Percentiles rank a stretch among this genome's conserved stretches.
Evolutionary conservation across 1,284 basidiomycete species (phyloP).

Genomic region (Apiotrichum montevideense): DNA sequence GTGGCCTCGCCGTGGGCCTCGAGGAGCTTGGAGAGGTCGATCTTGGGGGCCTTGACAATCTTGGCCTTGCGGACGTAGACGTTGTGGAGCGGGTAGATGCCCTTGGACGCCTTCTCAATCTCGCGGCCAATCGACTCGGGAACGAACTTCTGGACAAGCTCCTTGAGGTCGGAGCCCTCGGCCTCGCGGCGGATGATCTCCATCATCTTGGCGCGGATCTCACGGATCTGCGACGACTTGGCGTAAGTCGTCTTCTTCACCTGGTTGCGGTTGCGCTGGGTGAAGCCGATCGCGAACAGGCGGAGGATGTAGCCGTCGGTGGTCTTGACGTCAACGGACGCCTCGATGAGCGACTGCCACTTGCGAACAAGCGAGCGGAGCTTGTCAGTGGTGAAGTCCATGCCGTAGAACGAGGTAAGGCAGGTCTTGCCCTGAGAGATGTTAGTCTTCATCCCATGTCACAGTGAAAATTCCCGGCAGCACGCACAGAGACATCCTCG

Average conservation of each 20-base stretch:
- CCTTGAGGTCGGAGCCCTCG: conserved; percentile 92
- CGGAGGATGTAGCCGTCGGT: conserved; percentile 99
- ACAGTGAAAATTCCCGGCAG: background rate
- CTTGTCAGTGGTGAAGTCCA: conserved; percentile 99
- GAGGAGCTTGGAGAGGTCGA: conserved; percentile 89
- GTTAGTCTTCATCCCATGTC: background rate
- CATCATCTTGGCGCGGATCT: conserved; percentile 99
- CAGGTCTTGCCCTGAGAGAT: conserved; percentile 86
- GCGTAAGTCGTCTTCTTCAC: conserved; percentile 99
- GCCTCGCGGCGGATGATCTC: conserved; percentile 99
- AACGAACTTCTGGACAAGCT: conserved; percentile 96
- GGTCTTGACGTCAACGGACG: conserved; percentile 97
- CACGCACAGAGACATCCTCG: conserved; percentile 65
- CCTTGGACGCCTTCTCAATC: conserved; percentile 90
- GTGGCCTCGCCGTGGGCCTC: conserved; percentile 92
- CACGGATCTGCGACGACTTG: conserved; percentile 87
- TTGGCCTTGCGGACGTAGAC: conserved; percentile 97
- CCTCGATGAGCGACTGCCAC: conserved; percentile 99
- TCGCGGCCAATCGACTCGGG: conserved; percentile 98
- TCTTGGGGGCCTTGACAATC: conserved; percentile 93
- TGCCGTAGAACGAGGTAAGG: conserved; percentile 99
- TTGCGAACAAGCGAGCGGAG: conserved; percentile 99
- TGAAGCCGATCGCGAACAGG: conserved; percentile 98
- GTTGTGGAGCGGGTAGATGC: conserved; percentile 51
- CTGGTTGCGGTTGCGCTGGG: conserved; percentile 92